Percentiles rank a stretch among this genome's conserved stretches.
These are phyloP conservation scores for Aspergillus saccharolyticus DNA, from an alignment of 495 filamentous ascomycete species.

Conservation along the genomic window DNA sequence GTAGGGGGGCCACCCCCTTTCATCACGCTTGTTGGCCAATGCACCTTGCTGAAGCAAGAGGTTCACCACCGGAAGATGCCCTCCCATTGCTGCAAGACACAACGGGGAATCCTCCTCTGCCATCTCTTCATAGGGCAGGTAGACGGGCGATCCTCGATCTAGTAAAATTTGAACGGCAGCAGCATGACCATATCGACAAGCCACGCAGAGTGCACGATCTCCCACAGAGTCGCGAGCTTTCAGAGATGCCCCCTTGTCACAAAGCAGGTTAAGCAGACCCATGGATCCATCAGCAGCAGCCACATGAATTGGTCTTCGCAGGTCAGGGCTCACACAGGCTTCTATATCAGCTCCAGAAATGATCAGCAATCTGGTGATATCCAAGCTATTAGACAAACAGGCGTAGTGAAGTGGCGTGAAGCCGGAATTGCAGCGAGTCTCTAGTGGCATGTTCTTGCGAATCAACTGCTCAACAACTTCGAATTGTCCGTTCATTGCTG, in stretches of 20 bases:
- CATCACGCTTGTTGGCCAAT: slow-evolving; percentile 36
- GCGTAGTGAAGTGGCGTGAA: slow-evolving; percentile 44
- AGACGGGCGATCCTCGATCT: slow-evolving; percentile 33
- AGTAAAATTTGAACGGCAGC: slow-evolving; percentile 35
- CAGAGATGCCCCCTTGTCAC: slow-evolving; percentile 33
- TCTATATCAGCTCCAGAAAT: slow-evolving; percentile 37
- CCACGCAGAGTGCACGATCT: slow-evolving; percentile 36
- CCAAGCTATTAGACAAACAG: slow-evolving; percentile 29
- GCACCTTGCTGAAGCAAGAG: slow-evolving; percentile 34
- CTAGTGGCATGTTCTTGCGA: slow-evolving; percentile 24
- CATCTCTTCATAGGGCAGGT: slow-evolving; percentile 20
- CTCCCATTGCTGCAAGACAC: slow-evolving; percentile 38
- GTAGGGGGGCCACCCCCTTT: slow-evolving; percentile 35
- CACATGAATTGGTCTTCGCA: slow-evolving; percentile 37
- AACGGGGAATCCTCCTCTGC: slow-evolving; percentile 38
- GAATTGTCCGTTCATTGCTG: slow-evolving; percentile 36
- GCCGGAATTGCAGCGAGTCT: slow-evolving; percentile 26
- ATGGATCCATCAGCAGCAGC: slow-evolving; percentile 30
- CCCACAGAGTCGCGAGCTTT: slow-evolving; percentile 35
- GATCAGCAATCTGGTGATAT: slow-evolving; percentile 37
- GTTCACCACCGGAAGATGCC: slow-evolving; percentile 33
- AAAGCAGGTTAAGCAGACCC: slow-evolving; percentile 31
- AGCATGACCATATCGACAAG: slow-evolving; percentile 32
- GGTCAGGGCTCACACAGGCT: slow-evolving; percentile 24
- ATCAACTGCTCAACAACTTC: slow-evolving; percentile 36